A percentile compares a stretch with the other conserved stretches of the same genome.
Conservation (phyloP, 352 stramenopile genomes). For the Phytophthora foliorum region DNA sequence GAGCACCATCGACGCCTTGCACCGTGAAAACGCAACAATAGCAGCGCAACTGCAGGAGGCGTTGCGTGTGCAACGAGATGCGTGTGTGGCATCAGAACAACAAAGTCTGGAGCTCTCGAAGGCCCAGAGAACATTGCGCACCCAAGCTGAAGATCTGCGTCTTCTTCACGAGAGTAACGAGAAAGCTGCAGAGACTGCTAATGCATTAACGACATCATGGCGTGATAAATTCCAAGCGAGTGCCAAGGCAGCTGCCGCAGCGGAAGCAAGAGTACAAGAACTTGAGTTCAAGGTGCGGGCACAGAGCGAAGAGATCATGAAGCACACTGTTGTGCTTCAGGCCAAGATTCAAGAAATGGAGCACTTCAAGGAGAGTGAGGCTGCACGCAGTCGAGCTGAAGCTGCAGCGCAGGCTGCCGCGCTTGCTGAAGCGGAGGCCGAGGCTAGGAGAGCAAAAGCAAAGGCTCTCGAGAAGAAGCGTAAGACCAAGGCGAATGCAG, state of each 20-base stretch:
- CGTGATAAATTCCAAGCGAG: conserved; percentile 63
- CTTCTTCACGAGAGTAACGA: conserved; percentile 48
- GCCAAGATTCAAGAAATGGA: conserved; percentile 66
- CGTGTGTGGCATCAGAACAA: conserved; percentile 54
- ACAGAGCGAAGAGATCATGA: conserved; percentile 65
- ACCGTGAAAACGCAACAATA: conserved; percentile 72
- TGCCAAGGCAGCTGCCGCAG: conserved; percentile 42
- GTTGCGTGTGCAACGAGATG: conserved; percentile 55
- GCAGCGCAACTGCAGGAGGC: conserved; percentile 69
- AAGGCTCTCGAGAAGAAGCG: conserved; percentile 34
- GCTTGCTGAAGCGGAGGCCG: conserved; percentile 40
- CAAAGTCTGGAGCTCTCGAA: conserved; percentile 69
- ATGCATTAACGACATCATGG: conserved; percentile 51
- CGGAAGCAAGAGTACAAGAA: conserved; percentile 48
- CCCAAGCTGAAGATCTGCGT: conserved; percentile 62
- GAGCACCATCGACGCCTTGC: conserved; percentile 58
- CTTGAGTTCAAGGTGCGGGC: conserved; percentile 55
- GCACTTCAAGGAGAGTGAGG: conserved; percentile 61
- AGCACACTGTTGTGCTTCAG: conserved; percentile 67
- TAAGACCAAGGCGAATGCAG: conserved; percentile 33
- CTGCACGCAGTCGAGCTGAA: conserved; percentile 42
- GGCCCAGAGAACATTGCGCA: conserved; percentile 48
- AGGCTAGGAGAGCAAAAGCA: conserved; percentile 37
- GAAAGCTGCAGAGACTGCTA: conserved; percentile 52
- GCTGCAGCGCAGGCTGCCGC: conserved; percentile 40